Conservation (phyloP, 1,284 basidiomycete species). For the Ceratobasidium sp. region DNA sequence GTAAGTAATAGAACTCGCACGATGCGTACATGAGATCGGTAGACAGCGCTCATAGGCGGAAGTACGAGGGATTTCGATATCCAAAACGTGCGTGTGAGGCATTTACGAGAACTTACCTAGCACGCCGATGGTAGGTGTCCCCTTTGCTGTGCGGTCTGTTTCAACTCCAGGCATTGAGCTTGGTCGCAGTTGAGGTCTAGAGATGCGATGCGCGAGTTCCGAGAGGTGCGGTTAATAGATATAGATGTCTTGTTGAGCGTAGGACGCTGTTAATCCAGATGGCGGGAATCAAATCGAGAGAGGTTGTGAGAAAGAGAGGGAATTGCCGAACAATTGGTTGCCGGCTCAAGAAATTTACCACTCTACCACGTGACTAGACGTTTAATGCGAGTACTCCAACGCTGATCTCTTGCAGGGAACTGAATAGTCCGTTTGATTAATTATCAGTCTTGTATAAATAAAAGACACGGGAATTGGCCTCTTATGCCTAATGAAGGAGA, state of each 20-base stretch:
- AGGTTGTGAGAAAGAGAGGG: conserved; percentile 7
- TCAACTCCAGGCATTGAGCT: conserved; percentile 19
- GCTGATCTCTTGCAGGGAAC: not conserved
- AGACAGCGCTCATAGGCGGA: not conserved
- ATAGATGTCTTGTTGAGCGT: not conserved
- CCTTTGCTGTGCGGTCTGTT: conserved; percentile 7
- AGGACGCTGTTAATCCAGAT: not conserved
- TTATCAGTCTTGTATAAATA: not conserved
- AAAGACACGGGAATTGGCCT: not conserved
- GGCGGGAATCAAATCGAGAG: conserved; percentile 16
- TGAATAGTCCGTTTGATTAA: not conserved
- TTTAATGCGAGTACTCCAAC: too few species aligned
- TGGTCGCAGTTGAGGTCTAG: conserved; percentile 30
- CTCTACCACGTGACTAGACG: not conserved
- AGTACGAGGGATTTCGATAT: conserved; percentile 9
- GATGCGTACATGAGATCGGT: conserved; percentile 24
- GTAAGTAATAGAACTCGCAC: not conserved
- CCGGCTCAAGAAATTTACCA: conserved; percentile 10
- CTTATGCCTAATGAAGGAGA: too few species aligned
- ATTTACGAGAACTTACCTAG: conserved; percentile 50
- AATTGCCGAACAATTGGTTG: conserved; percentile 21
- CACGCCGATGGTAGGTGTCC: conserved; percentile 51
- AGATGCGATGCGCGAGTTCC: not conserved
- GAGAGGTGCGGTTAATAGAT: conserved; percentile 10
- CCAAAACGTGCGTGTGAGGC: conserved; percentile 20